phyloP scores from a whole-genome alignment of 2,329 filamentous ascomycete genomes.

The Achaetomium macrosporum region DNA sequence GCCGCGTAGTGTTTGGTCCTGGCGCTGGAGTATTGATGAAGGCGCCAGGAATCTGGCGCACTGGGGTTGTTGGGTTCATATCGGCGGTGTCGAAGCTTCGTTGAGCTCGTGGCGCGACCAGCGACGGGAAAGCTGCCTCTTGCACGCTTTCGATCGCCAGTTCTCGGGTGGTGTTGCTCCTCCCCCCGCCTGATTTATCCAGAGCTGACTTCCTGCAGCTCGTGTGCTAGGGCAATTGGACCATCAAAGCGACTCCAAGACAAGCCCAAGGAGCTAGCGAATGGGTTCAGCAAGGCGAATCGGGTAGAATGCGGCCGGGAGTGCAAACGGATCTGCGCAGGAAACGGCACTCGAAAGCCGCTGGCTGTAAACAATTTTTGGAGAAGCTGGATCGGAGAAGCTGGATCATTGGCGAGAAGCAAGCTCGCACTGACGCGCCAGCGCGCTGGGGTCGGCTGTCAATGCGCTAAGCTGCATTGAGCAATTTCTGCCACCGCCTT shows the following conservation, averaged over 20 bases:
- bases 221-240: slow-evolving; percentile 12
- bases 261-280: slow-evolving; percentile 4
- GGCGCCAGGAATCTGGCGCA: slow-evolving; percentile 67
- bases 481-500: slow-evolving; percentile 19
- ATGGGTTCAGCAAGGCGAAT: not conserved
- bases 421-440: slow-evolving; percentile 16
- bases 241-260: slow-evolving; percentile 10
- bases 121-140: not conserved
- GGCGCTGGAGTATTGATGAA: slow-evolving; percentile 70
- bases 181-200: slow-evolving; percentile 11
- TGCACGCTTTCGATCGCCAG: not conserved
- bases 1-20: slow-evolving; percentile 46
- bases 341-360: slow-evolving; percentile 17
- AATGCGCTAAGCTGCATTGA: slow-evolving; percentile 17
- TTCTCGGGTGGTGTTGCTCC: not conserved
- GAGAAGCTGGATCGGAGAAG: slow-evolving; percentile 22
- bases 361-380: slow-evolving; percentile 31
- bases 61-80: slow-evolving; percentile 61
- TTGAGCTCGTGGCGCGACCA: slow-evolving; percentile 6
- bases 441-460: slow-evolving; percentile 19
- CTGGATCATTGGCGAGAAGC: slow-evolving; percentile 23
- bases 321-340: slow-evolving; percentile 4
- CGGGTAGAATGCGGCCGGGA: slow-evolving; percentile 3
- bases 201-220: slow-evolving; percentile 12
- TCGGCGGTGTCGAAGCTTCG: slow-evolving; percentile 7